Base-by-base conservation (phyloP, 768 basidiomycete genomes). In the Mrakia gelida region DNA sequence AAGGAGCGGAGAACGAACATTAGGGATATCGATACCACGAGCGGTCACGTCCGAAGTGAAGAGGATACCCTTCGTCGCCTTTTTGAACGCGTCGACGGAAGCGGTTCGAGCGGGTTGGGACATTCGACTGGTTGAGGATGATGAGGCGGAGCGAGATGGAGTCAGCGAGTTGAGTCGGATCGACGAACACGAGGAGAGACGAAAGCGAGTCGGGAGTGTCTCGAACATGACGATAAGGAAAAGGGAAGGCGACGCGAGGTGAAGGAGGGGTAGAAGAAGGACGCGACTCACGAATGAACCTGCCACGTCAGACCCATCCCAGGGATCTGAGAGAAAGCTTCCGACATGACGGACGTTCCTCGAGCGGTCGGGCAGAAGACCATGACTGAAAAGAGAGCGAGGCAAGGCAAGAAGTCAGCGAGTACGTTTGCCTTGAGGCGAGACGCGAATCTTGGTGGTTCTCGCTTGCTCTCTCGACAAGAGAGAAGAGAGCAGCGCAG, bases 11-110 rank as follows among this genome's bases (percentile, higher is more conserved):
- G 28, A 16, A 32, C 26, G 15, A 0, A 65, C 65, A 21, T 88
- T 88, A 2, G 90, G 89, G 82, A 91, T 89, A 82, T 91, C 90
- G 85, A 91, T 89, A 5, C 90, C 90, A n/a, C 91, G 85, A 1
- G 90, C 85, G 5, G 83, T 83, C 28, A 86, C 85, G 80, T 86
- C 85, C 2, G 85, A 85, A 16, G 85, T 83, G 79, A 86, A 85
- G 49, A 86, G 80, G 49, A 86, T 80, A 13, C 75, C 77, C 30
- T 41, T 30, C 65, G n/a, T 65, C 59, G 71, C 43, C 28, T 38
- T 32, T 49, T 73, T 73, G 72, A 78, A 78, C 26, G 61, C n/a
- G n/a, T 16, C 52, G 41, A 71, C 43, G 38, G 74, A 26, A 21
- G 43, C n/a, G 28, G 62, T 63, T 26, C 74, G 74, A 11, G 63